Percentiles rank a stretch among this genome's conserved stretches.
These are phyloP conservation scores for Aspergillus hancockii DNA, from an alignment of 495 filamentous ascomycete species.

Conservation along the genomic window DNA sequence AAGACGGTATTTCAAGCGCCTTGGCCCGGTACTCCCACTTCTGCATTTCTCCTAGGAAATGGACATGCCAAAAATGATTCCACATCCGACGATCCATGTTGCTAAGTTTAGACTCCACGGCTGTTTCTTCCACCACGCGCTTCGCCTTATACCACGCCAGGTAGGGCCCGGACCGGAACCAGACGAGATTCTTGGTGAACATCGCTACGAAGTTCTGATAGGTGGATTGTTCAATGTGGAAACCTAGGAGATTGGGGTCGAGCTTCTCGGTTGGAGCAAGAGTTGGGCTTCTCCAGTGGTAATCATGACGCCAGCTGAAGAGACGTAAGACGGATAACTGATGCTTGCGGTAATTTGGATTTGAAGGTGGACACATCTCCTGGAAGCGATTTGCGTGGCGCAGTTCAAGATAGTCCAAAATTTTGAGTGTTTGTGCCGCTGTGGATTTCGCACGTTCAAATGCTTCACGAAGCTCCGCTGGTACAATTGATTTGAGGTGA, in stretches of 20 bases:
- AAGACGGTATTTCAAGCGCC: constrained; percentile 21
- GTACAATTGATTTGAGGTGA: neutral
- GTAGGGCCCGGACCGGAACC: constrained; percentile 15
- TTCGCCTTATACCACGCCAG: constrained; percentile 14
- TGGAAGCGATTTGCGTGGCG: constrained; percentile 18
- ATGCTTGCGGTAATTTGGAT: constrained; percentile 10
- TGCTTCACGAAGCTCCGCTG: neutral
- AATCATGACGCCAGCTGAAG: constrained; percentile 20
- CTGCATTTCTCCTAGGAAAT: constrained; percentile 25
- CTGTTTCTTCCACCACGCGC: constrained; percentile 1
- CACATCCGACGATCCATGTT: constrained; percentile 21
- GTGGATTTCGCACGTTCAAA: constrained; percentile 4
- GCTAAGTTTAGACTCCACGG: neutral
- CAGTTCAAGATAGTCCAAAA: constrained; percentile 9
- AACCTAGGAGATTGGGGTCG: constrained; percentile 7
- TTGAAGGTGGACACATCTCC: constrained; percentile 20
- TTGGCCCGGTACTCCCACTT: constrained; percentile 26
- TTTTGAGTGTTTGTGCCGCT: neutral
- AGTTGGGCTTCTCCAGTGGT: constrained; percentile 16
- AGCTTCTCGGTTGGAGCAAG: constrained; percentile 24
- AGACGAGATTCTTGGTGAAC: constrained; percentile 9
- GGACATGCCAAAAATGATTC: constrained; percentile 23
- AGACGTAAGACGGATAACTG: constrained; percentile 24
- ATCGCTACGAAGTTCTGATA: constrained; percentile 14
- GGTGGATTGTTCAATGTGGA: constrained; percentile 16